phyloP scores from a whole-genome alignment of 2,329 filamentous ascomycete species.

The Fusarium marasasianum region DNA sequence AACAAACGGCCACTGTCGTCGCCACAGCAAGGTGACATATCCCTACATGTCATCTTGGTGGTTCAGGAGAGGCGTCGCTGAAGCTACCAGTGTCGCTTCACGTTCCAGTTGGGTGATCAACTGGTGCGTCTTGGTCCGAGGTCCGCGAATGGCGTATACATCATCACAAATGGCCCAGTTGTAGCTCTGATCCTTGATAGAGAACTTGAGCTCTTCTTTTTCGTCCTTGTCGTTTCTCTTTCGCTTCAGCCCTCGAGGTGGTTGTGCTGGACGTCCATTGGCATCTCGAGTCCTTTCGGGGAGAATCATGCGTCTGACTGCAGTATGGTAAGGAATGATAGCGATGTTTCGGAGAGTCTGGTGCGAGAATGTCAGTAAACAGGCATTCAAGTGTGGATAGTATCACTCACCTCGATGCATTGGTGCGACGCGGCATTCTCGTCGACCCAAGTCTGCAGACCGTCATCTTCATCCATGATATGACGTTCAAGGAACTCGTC shows the following conservation, averaged over 20 bases:
- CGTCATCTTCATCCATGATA: no score
- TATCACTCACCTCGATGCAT: no score
- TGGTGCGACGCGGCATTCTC: no score
- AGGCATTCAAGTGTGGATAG: no score
- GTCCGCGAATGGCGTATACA: fast-evolving
- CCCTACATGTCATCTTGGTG: not conserved
- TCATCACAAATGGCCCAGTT: fast-evolving
- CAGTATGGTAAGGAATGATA: fast-evolving
- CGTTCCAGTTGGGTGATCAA: fast-evolving
- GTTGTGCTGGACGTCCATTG: no score
- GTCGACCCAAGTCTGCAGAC: no score
- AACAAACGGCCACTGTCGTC: not conserved
- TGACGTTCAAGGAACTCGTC: no score
- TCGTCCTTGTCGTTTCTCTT: no score
- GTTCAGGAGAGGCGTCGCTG: fast-evolving
- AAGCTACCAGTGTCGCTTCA: fast-evolving
- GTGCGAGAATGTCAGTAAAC: fast-evolving
- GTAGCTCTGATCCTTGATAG: fast-evolving
- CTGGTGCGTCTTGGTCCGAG: fast-evolving
- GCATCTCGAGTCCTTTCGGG: no score
- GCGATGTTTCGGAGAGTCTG: not conserved
- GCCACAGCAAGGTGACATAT: fast-evolving
- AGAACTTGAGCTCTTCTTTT: no score
- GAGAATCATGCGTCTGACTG: not conserved
- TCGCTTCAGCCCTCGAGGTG: no score